Evolutionary conservation across 164 flowering plant species (phyloP).

Genomic region (Dillenia turbinata): DNA sequence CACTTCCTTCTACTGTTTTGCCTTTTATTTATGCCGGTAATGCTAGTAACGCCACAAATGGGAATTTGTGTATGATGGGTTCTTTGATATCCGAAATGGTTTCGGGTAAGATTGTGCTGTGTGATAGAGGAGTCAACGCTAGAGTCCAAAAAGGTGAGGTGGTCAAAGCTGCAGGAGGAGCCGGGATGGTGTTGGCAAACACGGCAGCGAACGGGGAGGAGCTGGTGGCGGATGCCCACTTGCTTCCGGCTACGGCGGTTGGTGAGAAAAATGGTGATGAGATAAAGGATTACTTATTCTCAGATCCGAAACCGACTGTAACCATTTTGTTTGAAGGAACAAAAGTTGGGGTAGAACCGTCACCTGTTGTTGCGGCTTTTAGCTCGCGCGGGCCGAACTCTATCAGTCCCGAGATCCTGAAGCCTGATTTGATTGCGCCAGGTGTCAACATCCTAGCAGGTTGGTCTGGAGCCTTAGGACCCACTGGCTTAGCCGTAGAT

Average conservation of each 20-base stretch:
- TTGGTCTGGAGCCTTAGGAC: constrained; percentile 14
- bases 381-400: constrained; percentile 19
- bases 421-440: constrained; percentile 24
- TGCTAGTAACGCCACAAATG: neutral
- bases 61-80: constrained; percentile 4
- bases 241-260: constrained; percentile 16
- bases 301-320: constrained; percentile 12
- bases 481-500: constrained; percentile 4
- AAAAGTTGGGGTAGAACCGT: constrained; percentile 11
- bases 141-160: constrained; percentile 18
- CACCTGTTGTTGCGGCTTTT: constrained; percentile 19
- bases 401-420: constrained; percentile 10
- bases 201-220: constrained; percentile 7
- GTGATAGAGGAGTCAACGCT: constrained; percentile 14
- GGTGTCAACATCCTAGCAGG: constrained; percentile 25
- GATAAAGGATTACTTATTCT: constrained; percentile 7
- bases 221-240: constrained; percentile 17
- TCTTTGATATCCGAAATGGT: constrained; percentile 1
- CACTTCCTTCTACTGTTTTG: no score
- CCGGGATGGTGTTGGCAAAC: constrained; percentile 24
- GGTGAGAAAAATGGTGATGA: constrained; percentile 6
- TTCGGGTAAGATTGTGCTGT: constrained; percentile 19
- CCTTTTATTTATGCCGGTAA: constrained; percentile 12
- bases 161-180: constrained; percentile 26
- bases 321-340: constrained; percentile 20